Percentiles rank a stretch among this genome's conserved stretches.
phyloP scores from a whole-genome alignment of 257 asterid genomes.

The Plantago elongata region DNA sequence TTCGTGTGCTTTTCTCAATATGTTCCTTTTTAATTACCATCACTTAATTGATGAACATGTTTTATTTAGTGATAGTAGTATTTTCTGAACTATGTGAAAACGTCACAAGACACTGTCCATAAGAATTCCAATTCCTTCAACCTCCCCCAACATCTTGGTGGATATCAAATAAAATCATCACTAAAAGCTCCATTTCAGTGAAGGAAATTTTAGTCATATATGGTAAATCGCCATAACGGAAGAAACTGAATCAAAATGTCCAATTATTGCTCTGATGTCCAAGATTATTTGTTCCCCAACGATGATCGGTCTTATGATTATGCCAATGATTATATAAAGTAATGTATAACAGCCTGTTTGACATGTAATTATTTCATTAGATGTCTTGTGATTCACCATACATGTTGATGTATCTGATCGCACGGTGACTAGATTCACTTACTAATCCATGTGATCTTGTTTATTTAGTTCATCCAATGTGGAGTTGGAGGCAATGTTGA shows the following conservation, averaged over 20 bases:
- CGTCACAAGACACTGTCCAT: not conserved
- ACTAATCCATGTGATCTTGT: constrained; percentile 6
- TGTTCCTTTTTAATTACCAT: not conserved
- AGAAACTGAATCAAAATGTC: not conserved
- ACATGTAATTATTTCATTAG: not conserved
- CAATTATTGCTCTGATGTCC: constrained; percentile 4
- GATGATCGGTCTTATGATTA: constrained; percentile 5
- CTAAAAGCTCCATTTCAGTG: no score
- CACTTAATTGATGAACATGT: not conserved
- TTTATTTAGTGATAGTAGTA: not conserved
- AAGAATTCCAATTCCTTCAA: no score
- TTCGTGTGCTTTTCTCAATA: no score
- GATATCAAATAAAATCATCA: no score
- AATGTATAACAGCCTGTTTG: constrained; percentile 7
- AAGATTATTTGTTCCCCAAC: constrained; percentile 4
- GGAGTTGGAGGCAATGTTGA: not conserved
- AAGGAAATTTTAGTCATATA: not conserved
- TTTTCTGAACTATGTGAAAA: constrained; percentile 4
- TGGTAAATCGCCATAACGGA: not conserved
- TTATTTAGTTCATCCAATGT: not conserved
- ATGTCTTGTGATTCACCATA: constrained; percentile 7
- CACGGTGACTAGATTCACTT: constrained; percentile 3
- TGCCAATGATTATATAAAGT: constrained; percentile 2
- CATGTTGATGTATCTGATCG: constrained; percentile 1
- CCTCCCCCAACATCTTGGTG: no score